These are phyloP conservation scores for Pilasporangium apinafurcum DNA, from an alignment of 352 stramenopile genomes.

Conservation along the genomic window DNA sequence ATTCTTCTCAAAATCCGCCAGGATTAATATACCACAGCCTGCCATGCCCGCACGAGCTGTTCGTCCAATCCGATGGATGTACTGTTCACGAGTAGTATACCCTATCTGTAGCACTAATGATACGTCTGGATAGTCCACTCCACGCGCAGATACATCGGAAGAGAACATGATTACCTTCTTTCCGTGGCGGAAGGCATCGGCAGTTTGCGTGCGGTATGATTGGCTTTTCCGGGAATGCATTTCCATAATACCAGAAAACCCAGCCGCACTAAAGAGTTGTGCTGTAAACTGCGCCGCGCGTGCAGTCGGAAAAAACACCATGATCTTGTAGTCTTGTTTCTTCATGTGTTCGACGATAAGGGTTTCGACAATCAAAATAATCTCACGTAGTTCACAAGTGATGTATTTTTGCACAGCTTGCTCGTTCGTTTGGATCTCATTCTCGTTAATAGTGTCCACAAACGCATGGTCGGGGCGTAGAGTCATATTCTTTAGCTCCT, in stretches of 20 bases:
- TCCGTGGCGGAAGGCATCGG: slow-evolving; percentile 85
- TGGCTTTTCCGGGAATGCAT: slow-evolving; percentile 97
- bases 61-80: slow-evolving; percentile 94
- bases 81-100: slow-evolving; percentile 88
- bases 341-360: slow-evolving; percentile 75
- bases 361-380: slow-evolving; percentile 64
- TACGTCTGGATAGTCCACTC: slow-evolving; percentile 95
- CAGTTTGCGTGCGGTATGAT: slow-evolving; percentile 77
- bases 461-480: slow-evolving; percentile 85
- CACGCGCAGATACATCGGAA: slow-evolving; percentile 91
- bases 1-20: slow-evolving; percentile 79
- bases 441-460: slow-evolving; percentile 91
- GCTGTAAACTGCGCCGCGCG: slow-evolving; percentile 86
- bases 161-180: slow-evolving; percentile 91
- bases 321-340: slow-evolving; percentile 88
- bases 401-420: slow-evolving; percentile 86
- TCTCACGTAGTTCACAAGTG: slow-evolving; percentile 57
- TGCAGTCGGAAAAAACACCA: slow-evolving; percentile 93
- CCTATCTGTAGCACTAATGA: slow-evolving; percentile 83
- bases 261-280: slow-evolving; percentile 80
- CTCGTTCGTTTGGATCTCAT: slow-evolving; percentile 86
- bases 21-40: slow-evolving; percentile 75
- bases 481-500: slow-evolving; percentile 84
- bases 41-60: slow-evolving; percentile 88
- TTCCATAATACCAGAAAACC: slow-evolving; percentile 83